Base-by-base conservation (phyloP, 805 yeast genomes). In the Kazachstania kunashirensis region DNA sequence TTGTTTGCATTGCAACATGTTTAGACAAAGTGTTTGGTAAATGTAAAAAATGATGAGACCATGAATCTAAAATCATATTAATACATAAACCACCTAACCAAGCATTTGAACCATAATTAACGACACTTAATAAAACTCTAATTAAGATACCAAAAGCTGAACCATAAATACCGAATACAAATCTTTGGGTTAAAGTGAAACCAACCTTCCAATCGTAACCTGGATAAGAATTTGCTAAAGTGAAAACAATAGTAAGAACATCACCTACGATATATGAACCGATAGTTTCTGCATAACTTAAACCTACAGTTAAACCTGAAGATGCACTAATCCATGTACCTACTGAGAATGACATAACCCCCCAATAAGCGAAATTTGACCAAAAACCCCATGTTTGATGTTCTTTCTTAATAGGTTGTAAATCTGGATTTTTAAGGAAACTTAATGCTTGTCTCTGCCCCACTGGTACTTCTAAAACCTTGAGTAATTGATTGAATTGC, bases 181-280 rank as follows among this genome's bases (percentile, higher is more conserved):
- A 57, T 48, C 75, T 53, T 45, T 66, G 73, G 6, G 66, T 56
- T 15, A 69, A 36, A 1, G 75, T 66, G 45, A 58, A 69, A 8
- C 73, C 73, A 29, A 68, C 63, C 49, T 70, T 75, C 59, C 66
- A 71, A 32, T 68, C 65, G 13, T 55, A 49, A 30, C 78, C 78
- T 0, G 70, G 73, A 34, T 58, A 62, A 14, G 72, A 65, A 47
- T 70, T 70, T 10, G 69, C 61, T 26, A 67, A 45, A 12, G 76
- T 68, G 39, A 66, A 62, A 5, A 58, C 13, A 29, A 67, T 55
- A 12, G 73, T 68, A 12, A 73, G 42, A 5, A 66, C 44, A 49
- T 71, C 72, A 23, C 71, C 76, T n/a, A 73, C 43, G 24, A 66
- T 59, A 31, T 62, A 62, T 15, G 66, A 61, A 8, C 70, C 68